Conservation (phyloP, 176 grass and related monocot species). For the Alopecurus myosuroides region DNA sequence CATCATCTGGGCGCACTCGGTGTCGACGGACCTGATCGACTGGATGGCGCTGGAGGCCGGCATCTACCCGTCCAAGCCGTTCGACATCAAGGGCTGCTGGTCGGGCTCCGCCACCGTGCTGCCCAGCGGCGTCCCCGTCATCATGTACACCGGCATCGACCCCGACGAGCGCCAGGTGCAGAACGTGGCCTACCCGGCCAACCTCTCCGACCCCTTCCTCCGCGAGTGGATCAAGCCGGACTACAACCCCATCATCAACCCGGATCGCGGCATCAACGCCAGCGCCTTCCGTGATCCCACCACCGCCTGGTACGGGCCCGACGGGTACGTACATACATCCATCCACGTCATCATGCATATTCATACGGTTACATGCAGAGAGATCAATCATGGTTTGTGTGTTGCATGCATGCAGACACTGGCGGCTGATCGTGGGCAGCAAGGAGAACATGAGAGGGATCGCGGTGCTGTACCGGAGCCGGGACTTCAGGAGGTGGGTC, state of each 20-base stretch:
- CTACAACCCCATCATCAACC: conserved; percentile 67
- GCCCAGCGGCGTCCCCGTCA: conserved; percentile 28
- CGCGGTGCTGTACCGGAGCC: conserved; percentile 61
- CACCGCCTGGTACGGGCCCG: conserved; percentile 56
- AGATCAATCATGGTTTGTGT: background rate
- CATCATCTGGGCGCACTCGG: conserved; percentile 73
- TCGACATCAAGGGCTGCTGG: conserved; percentile 68
- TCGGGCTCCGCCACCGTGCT: conserved; percentile 69
- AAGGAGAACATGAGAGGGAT: conserved; percentile 39
- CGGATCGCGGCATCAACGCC: conserved; percentile 33
- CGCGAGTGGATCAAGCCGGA: conserved; percentile 62
- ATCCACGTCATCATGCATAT: background rate
- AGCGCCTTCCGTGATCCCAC: conserved; percentile 72
- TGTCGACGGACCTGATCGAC: conserved; percentile 73
- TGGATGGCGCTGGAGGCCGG: conserved; percentile 49
- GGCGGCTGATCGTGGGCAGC: conserved; percentile 52
- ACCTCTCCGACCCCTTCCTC: conserved; percentile 66
- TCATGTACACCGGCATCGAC: conserved; percentile 77
- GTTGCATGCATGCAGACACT: conserved; percentile 2
- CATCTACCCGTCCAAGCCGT: conserved; percentile 50
- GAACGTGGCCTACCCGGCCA: conserved; percentile 63
- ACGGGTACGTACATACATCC: conserved; percentile 4
- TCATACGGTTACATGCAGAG: background rate
- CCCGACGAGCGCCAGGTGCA: conserved; percentile 42
- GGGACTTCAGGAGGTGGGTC: conserved; percentile 59